Conservation (phyloP, 2,329 filamentous ascomycete species). For the Rutstroemia sp. region DNA sequence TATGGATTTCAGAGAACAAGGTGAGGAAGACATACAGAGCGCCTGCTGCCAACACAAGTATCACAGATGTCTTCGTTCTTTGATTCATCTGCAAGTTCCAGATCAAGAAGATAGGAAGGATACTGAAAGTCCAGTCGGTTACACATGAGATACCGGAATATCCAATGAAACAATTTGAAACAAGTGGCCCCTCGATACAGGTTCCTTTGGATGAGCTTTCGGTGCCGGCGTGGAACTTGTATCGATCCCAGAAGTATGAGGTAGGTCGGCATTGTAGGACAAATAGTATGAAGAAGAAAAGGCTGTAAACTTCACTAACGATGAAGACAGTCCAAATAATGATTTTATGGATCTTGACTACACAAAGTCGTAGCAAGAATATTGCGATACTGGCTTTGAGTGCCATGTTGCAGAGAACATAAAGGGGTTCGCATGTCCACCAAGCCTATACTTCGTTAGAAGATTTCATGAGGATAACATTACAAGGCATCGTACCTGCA, state of each 20-base stretch:
- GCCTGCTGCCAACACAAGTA: conserved; percentile 27
- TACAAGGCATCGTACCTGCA: neutral
- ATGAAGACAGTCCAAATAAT: conserved; percentile 31
- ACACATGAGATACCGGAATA: conserved; percentile 34
- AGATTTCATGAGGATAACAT: neutral
- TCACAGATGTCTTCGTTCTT: conserved; percentile 32
- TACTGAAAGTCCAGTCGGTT: conserved; percentile 35
- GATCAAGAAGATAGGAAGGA: conserved; percentile 35
- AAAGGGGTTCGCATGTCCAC: conserved; percentile 34
- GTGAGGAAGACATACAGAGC: conserved; percentile 29
- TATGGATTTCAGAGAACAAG: neutral
- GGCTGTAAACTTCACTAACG: conserved; percentile 29
- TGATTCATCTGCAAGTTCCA: conserved; percentile 36
- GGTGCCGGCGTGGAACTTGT: conserved; percentile 19
- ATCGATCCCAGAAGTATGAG: conserved; percentile 33
- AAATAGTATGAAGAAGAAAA: conserved; percentile 33
- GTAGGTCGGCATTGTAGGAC: conserved; percentile 35
- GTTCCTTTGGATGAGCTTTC: conserved; percentile 22
- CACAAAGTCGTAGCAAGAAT: conserved; percentile 34
- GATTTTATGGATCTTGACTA: conserved; percentile 25
- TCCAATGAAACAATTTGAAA: conserved; percentile 29
- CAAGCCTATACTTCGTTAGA: conserved; percentile 19
- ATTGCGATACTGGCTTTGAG: conserved; percentile 35
- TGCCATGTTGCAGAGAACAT: conserved; percentile 33
- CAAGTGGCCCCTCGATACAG: conserved; percentile 29